These are phyloP conservation scores for Lachnellula hyalina DNA, from an alignment of 2,329 filamentous ascomycete species.

Conservation along the genomic window DNA sequence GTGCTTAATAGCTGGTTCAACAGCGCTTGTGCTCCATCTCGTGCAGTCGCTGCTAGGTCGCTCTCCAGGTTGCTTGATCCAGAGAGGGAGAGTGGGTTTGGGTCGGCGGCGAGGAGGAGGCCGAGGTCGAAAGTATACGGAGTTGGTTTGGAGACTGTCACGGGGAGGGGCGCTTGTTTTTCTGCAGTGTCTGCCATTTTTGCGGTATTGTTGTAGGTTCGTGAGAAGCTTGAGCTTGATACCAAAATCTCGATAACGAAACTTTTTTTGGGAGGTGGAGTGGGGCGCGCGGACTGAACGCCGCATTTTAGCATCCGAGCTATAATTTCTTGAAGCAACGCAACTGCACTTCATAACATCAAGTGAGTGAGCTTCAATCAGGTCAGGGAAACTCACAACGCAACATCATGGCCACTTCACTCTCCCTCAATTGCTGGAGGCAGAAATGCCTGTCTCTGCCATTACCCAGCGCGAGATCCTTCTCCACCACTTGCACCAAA, in stretches of 20 bases:
- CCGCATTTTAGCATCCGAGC: constrained; percentile 19
- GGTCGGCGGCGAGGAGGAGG: constrained; percentile 78
- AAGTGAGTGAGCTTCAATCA: background rate
- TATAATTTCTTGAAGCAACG: constrained; percentile 5
- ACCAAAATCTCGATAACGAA: constrained; percentile 9
- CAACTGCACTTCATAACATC: background rate
- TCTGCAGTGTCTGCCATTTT: constrained; percentile 1
- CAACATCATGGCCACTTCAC: constrained; percentile 43
- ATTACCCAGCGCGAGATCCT: constrained; percentile 19
- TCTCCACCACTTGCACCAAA: constrained; percentile 27
- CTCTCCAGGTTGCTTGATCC: constrained; percentile 51
- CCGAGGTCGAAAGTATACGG: constrained; percentile 91
- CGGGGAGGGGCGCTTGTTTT: constrained; percentile 38
- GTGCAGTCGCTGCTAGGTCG: constrained; percentile 66
- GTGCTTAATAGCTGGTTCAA: constrained; percentile 93
- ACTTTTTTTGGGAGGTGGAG: constrained; percentile 10
- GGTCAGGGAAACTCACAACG: background rate
- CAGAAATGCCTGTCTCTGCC: constrained; percentile 46
- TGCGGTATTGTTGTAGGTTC: background rate
- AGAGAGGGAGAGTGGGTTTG: constrained; percentile 68
- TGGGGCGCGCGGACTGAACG: background rate
- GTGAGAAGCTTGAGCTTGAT: constrained; percentile 5
- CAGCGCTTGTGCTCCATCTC: constrained; percentile 85
- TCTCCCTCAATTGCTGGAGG: constrained; percentile 47
- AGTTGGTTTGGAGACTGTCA: constrained; percentile 73